Conservation (phyloP, 768 basidiomycete species). For the Boletus sp. region DNA sequence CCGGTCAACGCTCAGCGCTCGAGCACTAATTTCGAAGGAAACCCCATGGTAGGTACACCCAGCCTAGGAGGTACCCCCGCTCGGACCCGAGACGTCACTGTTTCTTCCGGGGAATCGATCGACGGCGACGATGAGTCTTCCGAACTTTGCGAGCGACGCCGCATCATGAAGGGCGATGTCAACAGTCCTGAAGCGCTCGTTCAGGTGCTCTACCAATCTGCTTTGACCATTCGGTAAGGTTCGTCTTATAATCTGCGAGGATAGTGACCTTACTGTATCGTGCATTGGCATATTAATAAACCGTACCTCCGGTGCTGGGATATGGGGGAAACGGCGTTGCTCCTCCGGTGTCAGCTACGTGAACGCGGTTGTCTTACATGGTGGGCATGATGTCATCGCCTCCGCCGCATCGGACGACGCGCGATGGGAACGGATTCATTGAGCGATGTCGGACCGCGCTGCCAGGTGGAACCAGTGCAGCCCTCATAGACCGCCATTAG, state of each 20-base stretch:
- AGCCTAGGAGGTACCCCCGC: not conserved
- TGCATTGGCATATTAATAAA: not conserved
- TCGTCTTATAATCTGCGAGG: not conserved
- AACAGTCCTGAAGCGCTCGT: not conserved
- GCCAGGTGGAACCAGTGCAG: too few species aligned
- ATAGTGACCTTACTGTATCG: not conserved
- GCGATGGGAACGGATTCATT: constrained; percentile 1
- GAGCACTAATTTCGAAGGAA: not conserved
- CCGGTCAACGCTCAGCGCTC: not conserved
- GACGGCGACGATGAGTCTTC: not conserved
- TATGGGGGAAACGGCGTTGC: not conserved
- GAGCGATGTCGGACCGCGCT: not conserved
- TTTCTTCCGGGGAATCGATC: not conserved
- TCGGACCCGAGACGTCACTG: not conserved
- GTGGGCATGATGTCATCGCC: constrained; percentile 7
- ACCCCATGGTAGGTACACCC: not conserved
- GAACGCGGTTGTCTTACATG: constrained; percentile 1
- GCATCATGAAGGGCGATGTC: not conserved
- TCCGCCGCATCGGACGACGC: constrained; percentile 4
- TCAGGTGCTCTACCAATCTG: not conserved
- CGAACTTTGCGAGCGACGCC: not conserved
- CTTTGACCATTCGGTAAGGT: not conserved
- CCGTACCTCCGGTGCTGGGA: not conserved
- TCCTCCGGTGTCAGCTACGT: not conserved
- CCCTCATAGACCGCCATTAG: not conserved